Percentiles rank a stretch among this genome's conserved stretches.
Conservation (phyloP, 1,139 yeast species). For the Magnusiomyces starmeri region DNA sequence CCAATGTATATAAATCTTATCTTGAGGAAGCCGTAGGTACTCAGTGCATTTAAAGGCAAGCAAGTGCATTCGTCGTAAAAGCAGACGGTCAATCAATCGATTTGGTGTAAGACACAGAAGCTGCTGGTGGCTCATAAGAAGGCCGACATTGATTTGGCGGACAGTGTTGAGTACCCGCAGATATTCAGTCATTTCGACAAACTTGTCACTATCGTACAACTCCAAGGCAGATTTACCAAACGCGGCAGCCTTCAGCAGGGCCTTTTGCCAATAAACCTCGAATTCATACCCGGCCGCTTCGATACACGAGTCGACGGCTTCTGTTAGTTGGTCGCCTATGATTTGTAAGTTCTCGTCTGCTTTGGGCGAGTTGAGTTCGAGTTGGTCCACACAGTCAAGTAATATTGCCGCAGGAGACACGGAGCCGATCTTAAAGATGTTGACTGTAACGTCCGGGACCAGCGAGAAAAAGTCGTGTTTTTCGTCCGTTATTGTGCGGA, state of each 20-base stretch:
- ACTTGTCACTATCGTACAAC: constrained; percentile 51
- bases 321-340: constrained; percentile 41
- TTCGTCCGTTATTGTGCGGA: constrained; percentile 53
- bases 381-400: constrained; percentile 71
- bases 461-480: constrained; percentile 58
- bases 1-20: constrained; percentile 68
- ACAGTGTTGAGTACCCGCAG: constrained; percentile 66
- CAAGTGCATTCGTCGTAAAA: constrained; percentile 54
- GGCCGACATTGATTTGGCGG: constrained; percentile 55
- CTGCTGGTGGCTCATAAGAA: constrained; percentile 58
- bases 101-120: constrained; percentile 37
- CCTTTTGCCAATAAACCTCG: constrained; percentile 72
- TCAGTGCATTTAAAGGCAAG: constrained; percentile 58
- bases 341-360: constrained; percentile 74
- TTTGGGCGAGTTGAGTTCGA: constrained; percentile 64
- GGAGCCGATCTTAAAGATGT: constrained; percentile 75
- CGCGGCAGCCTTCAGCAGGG: constrained; percentile 68
- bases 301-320: constrained; percentile 67
- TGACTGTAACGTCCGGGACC: constrained; percentile 52
- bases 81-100: constrained; percentile 49
- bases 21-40: constrained; percentile 46
- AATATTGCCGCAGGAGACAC: constrained; percentile 76
- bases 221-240: constrained; percentile 72
- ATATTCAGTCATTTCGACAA: constrained; percentile 51
- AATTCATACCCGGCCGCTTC: constrained; percentile 73